Evolutionary conservation across 2,329 filamentous ascomycete genomes (phyloP), one percentile per base, ranked within the genome.

Genomic region (Fusarium circinatum): DNA sequence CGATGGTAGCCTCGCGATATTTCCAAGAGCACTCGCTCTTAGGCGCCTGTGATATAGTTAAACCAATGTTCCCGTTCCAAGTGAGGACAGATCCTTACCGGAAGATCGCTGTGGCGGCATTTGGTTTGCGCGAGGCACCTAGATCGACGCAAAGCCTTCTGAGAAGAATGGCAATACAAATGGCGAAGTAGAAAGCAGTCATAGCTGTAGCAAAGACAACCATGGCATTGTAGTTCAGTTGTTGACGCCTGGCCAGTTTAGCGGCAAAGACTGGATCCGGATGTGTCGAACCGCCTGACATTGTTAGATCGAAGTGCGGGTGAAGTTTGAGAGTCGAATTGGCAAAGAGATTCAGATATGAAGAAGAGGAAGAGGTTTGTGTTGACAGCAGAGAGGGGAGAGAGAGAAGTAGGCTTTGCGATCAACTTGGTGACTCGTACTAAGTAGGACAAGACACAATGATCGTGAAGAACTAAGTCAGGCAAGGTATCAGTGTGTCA

Each of bases 1-100:
- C 8, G 82, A 82, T 6, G 81, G 82, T 2, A 81, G 59, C 1
- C 72, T 69, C 1, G 72, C 74, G 6, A 77, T 70, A 38, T 77
- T 79, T 9, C 73, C 77, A 24, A 82, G 73, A 32, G 75, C 65
- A 12, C 78, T 26, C 41, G 69, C 76, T 61, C 82, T 79, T 34
- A 78, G 44, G 38, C 71, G 75, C 56, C 82, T 83, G 48, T 26
- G 3, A 47, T 13, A 28, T 45, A 20, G 39, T 79, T 32, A 76
- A 64, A 51, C 34, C 45, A 20, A 39, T 6, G 10, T 10, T 10
- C 8, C 24, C 7, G 24, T 17, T 36, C 12, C 6, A 30, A 30
- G 22, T 15, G 4, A 18, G 24, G 41, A 20, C 12, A 32, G 34
- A 7, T 12, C 44, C 56, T 60, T 69, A 78, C 78, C 77, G 67